Evolutionary conservation across 805 yeast genomes (phyloP), one percentile per base, ranked within the genome.

Genomic region (Myxozyma neotropica): DNA sequence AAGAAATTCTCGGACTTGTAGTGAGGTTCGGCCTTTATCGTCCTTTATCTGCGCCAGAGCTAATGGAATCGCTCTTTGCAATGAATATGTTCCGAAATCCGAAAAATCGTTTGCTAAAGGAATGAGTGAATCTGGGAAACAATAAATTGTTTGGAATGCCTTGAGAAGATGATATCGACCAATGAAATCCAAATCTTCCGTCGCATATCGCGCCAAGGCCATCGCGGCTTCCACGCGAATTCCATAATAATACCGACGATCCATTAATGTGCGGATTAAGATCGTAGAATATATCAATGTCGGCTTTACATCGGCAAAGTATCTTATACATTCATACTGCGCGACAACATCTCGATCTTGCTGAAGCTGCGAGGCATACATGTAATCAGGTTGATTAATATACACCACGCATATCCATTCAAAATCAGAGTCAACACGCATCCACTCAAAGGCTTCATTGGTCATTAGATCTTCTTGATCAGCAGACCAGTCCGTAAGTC

Each of bases 281-380:
- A 88, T 81, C 0, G 96, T 84, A 6, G 96, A 89, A 70, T 90
- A 88, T 4, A 88, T 77, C 0, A 78, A 65, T 1, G 81, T 79
- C 0, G 91, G 88, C 56, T 82, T 80, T 53, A 79, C 79, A 10
- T 79, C 82, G 6, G 87, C 85, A 72, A 89, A 93, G 71, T 81
- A 89, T 51, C 79, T 75, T 15, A 92, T 81, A 8, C 97, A 90
- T 55, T 90, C 96, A 44, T 84, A 74, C 69, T 94, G 99, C 0
- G 99, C 99, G 61, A 91, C 96, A 19, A 94, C 95, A 70, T 94
- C 99, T 63, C 97, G 77, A 73, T 94, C 99, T 70, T 91, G 96
- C 67, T 89, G 94, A 31, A 94, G 75, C 70, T 94, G 99, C 0
- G 98, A 89, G 0, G 90, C 88, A 71, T 82, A 94, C 97, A 94